Conservation (phyloP, 1,284 basidiomycete genomes). For the Erythrobasidium hasegawianum region DNA sequence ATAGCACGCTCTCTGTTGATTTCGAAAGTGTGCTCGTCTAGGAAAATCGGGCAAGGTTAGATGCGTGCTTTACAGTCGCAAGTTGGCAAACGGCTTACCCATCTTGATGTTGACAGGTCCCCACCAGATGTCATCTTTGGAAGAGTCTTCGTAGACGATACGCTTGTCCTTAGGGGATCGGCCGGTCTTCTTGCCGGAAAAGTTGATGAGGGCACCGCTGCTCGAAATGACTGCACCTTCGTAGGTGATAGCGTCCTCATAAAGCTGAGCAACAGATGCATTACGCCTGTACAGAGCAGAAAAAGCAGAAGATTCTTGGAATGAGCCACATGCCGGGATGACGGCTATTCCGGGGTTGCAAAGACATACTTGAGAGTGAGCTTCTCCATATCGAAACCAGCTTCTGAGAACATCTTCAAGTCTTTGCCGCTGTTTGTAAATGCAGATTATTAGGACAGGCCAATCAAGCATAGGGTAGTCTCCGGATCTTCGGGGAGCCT, state of each 20-base stretch:
- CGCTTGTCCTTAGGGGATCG: slow-evolving; percentile 99
- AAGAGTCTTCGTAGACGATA: slow-evolving; percentile 96
- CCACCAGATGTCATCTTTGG: slow-evolving; percentile 99
- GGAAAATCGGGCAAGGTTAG: neutral
- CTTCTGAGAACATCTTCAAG: slow-evolving; percentile 96
- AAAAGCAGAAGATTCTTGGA: too few relatives aligned
- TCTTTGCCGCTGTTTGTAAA: slow-evolving; percentile 71
- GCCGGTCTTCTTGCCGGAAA: slow-evolving; percentile 99
- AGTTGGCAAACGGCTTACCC: too few relatives aligned
- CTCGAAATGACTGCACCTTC: slow-evolving; percentile 97
- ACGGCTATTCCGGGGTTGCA: too few relatives aligned
- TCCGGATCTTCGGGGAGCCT: too few relatives aligned
- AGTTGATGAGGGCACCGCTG: slow-evolving; percentile 97
- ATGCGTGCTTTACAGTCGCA: too few relatives aligned
- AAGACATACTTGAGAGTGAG: slow-evolving; percentile 45
- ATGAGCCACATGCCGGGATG: neutral
- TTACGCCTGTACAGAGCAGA: slow-evolving; percentile 90
- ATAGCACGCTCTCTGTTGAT: slow-evolving; percentile 99
- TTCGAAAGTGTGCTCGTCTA: slow-evolving; percentile 82
- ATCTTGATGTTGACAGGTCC: slow-evolving; percentile 99
- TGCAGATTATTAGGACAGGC: neutral
- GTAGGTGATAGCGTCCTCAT: slow-evolving; percentile 97
- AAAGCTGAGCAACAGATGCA: slow-evolving; percentile 87
- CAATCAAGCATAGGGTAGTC: neutral
- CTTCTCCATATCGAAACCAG: slow-evolving; percentile 89